These are phyloP conservation scores for Beverwykella pulmonaria DNA, from an alignment of 495 filamentous ascomycete genomes.

Conservation along the genomic window DNA sequence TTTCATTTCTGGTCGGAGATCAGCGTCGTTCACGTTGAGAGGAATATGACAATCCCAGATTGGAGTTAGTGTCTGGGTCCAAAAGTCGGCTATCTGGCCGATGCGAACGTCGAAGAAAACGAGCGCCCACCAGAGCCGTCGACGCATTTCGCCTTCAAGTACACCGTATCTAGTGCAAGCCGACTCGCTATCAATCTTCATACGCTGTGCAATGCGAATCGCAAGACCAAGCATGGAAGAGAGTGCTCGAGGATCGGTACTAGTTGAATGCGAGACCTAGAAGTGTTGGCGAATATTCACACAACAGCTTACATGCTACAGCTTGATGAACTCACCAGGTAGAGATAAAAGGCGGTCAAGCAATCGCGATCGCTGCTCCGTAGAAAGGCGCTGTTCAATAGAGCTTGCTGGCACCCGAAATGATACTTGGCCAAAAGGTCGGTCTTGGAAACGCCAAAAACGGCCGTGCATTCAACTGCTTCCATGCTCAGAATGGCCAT, in stretches of 20 bases:
- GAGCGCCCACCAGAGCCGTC: constrained; percentile 64
- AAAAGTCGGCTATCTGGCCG: constrained; percentile 50
- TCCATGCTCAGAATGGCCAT: constrained; percentile 52
- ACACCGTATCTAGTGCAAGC: constrained; percentile 39
- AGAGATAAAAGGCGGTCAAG: constrained; percentile 63
- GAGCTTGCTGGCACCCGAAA: constrained; percentile 59
- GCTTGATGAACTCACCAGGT: constrained; percentile 60
- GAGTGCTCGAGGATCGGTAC: constrained; percentile 55
- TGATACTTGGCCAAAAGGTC: constrained; percentile 54
- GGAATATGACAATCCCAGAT: constrained; percentile 60
- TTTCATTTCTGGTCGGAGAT: constrained; percentile 57
- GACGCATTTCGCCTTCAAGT: constrained; percentile 61
- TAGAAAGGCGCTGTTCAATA: constrained; percentile 53
- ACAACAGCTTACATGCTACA: background rate
- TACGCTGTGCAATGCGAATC: constrained; percentile 58
- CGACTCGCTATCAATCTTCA: constrained; percentile 57
- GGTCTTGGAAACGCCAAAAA: constrained; percentile 51
- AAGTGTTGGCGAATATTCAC: constrained; percentile 32
- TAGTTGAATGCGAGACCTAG: constrained; percentile 55
- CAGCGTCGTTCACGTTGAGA: constrained; percentile 60
- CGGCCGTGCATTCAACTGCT: constrained; percentile 47
- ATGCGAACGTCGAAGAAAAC: constrained; percentile 57
- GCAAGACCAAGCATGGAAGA: constrained; percentile 58
- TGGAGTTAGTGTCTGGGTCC: constrained; percentile 48
- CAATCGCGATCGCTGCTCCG: constrained; percentile 55